phyloP scores from a whole-genome alignment of 2,329 filamentous ascomycete genomes.

The Colletotrichum simmondsii region DNA sequence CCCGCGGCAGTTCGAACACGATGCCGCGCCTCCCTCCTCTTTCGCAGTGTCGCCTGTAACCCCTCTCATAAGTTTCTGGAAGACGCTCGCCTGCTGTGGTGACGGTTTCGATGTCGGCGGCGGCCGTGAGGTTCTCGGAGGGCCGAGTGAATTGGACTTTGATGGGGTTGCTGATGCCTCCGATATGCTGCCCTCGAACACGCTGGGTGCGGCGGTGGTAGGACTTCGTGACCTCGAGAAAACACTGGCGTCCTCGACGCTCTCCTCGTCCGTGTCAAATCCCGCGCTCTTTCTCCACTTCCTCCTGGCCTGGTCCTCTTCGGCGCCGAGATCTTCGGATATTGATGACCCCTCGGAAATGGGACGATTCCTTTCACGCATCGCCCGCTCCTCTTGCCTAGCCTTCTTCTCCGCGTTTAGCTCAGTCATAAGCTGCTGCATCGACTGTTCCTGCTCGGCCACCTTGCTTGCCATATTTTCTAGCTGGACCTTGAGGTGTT shows the following conservation, averaged over 20 bases:
- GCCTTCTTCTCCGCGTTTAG: constrained; percentile 62
- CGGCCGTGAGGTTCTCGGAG: background rate
- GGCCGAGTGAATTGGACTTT: constrained; percentile 34
- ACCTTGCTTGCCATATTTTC: constrained; percentile 67
- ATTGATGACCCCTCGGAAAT: constrained; percentile 54
- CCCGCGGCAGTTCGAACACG: constrained; percentile 68
- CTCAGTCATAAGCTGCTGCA: constrained; percentile 61
- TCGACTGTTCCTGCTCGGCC: constrained; percentile 63
- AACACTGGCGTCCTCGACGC: constrained; percentile 63
- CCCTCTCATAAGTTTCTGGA: constrained; percentile 56
- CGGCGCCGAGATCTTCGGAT: constrained; percentile 65
- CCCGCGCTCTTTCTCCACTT: constrained; percentile 53
- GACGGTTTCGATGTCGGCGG: constrained; percentile 38
- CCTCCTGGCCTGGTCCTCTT: constrained; percentile 58
- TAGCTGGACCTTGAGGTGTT: constrained; percentile 68
- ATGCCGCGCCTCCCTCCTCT: constrained; percentile 39
- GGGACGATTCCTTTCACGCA: constrained; percentile 40
- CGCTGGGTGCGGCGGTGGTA: constrained; percentile 54
- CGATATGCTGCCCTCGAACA: constrained; percentile 43
- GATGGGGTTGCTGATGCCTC: constrained; percentile 31
- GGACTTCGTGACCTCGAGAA: constrained; percentile 72
- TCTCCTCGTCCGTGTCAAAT: constrained; percentile 65
- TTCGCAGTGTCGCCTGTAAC: constrained; percentile 49
- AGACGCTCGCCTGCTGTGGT: constrained; percentile 41
- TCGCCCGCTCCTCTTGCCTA: constrained; percentile 50